These are phyloP conservation scores for Magnaporthiopsis incrustans DNA, from an alignment of 2,329 filamentous ascomycete species.

Conservation along the genomic window DNA sequence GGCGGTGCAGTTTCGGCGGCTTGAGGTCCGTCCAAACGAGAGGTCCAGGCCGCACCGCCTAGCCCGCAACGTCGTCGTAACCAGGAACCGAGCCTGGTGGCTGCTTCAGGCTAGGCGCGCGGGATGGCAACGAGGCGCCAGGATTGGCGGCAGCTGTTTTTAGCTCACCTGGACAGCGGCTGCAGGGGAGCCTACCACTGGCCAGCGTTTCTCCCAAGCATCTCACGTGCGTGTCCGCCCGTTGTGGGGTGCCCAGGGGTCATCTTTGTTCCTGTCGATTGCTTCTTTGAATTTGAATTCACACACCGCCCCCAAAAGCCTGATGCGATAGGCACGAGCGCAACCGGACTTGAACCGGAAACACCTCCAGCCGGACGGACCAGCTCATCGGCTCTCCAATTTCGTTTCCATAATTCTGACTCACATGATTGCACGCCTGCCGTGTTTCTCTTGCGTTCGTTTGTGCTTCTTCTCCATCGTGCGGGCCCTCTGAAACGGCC, in stretches of 20 bases:
- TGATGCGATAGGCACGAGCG: no score
- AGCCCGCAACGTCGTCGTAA: background rate
- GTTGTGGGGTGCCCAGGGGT: background rate
- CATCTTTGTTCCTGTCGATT: background rate
- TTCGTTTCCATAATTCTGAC: background rate
- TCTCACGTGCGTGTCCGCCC: background rate
- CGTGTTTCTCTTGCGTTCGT: background rate
- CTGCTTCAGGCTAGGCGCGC: constrained; percentile 2
- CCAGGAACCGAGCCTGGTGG: background rate
- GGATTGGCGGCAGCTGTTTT: constrained; percentile 5
- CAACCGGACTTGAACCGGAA: no score
- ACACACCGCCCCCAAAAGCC: background rate
- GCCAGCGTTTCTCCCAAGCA: background rate
- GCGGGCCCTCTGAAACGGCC: background rate
- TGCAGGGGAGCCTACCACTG: background rate
- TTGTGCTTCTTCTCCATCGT: background rate
- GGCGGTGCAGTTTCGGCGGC: constrained; percentile 16
- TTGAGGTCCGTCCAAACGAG: constrained; percentile 10
- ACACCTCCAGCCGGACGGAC: no score
- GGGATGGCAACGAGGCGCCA: background rate
- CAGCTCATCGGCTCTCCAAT: background rate
- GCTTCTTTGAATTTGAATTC: background rate
- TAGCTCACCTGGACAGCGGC: background rate
- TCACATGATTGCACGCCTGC: background rate
- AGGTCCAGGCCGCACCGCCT: constrained; percentile 10